Evolutionary conservation across 2,329 filamentous ascomycete species (phyloP).

Genomic region (Cryphonectria parasitica): DNA sequence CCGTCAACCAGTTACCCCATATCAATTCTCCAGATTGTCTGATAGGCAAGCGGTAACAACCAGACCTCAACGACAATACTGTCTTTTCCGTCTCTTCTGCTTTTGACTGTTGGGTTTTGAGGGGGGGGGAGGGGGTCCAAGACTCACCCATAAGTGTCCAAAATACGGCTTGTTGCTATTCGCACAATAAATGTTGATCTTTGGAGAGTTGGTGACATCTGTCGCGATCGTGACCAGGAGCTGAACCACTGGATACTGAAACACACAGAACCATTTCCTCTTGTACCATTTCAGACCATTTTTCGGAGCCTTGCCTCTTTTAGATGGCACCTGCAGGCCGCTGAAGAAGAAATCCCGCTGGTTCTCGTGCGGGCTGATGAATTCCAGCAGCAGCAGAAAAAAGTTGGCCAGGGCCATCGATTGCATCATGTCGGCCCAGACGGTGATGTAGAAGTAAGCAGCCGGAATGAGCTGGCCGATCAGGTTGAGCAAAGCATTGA

Average conservation of each 20-base stretch:
- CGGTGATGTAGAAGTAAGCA: constrained; percentile 44
- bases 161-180: constrained; percentile 35
- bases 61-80: too few relatives aligned
- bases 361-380: constrained; percentile 41
- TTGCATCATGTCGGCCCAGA: constrained; percentile 45
- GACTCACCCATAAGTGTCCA: constrained; percentile 38
- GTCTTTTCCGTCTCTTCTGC: too few relatives aligned
- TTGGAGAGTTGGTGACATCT: constrained; percentile 36
- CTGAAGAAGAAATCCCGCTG: constrained; percentile 43
- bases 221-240: constrained; percentile 47
- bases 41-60: not conserved
- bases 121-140: not conserved
- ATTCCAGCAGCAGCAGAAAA: constrained; percentile 49
- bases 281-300: constrained; percentile 41
- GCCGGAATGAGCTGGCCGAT: constrained; percentile 43
- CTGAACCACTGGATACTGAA: constrained; percentile 46
- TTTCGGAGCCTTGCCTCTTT: constrained; percentile 31
- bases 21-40: not conserved
- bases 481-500: constrained; percentile 45
- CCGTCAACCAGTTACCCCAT: not conserved
- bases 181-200: constrained; percentile 37
- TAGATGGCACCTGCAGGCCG: constrained; percentile 37
- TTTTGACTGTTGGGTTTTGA: too few relatives aligned
- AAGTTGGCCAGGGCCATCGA: constrained; percentile 46
- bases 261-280: constrained; percentile 41